Evolutionary conservation across 2,329 filamentous ascomycete species (phyloP), one percentile per base, ranked within the genome.

Genomic region (Sphaerostilbella broomeana): DNA sequence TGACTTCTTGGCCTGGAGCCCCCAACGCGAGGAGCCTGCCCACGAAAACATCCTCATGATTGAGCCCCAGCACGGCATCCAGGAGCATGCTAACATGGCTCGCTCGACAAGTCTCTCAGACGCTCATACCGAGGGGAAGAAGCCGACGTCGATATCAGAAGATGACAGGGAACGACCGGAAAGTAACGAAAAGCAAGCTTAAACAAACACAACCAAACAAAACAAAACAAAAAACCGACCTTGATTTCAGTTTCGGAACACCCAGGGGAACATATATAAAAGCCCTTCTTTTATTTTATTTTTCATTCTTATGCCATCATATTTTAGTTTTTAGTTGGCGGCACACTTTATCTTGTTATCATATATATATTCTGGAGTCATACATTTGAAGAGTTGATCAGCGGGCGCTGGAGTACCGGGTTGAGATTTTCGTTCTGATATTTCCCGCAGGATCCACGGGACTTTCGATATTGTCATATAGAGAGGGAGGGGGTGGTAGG

Each of bases 1-100:
- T 55, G 86, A 92, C 64, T 92, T 89, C 70, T 77, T 92, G 26
- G 86, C 86, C 43, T 92, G 86, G 86, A 89, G 84, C 20, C 86
- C 86, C 1, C 79, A 82, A 22, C 81, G 81, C 55, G 71, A 68
- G 45, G 78, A 84, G 50, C 81, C 78, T 18, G 69, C 72, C 35
- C 62, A 70, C 42, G 67, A 73, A 46, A 76, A 79, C 45, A 70
- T 75, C 53, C 65, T 72, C 21, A 61, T 73, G 40, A 66, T 82
- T 38, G 59, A 60, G 51, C 81, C 84, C 12, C 78, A 84, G 55
- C 82, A 88, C 59, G 84, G 83, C 44, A 85, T 86, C 50, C 69
- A 71, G 44, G 75, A 81, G 58, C 84, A 88, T 59, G 63, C 65
- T 42, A 53, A 54, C 45, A 61, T 68, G 59, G 57, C 58, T 35